Percentiles rank a stretch among this genome's conserved stretches.
Conservation (phyloP, 768 basidiomycete species). For the Coprinellus micaceus region DNA sequence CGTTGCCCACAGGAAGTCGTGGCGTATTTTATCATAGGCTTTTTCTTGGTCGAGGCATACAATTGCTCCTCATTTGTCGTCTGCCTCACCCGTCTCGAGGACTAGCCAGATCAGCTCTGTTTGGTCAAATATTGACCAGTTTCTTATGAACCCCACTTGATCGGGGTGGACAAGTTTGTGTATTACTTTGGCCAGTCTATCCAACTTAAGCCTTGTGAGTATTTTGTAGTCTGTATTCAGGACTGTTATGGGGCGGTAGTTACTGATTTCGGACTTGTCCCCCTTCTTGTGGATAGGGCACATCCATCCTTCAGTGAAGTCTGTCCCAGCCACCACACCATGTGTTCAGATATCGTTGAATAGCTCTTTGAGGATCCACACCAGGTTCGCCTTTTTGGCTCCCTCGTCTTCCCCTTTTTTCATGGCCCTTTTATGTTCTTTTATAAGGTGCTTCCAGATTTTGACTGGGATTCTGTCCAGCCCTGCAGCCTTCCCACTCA, state of each 20-base stretch:
- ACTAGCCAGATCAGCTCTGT: constrained; percentile 25
- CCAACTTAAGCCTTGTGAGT: constrained; percentile 21
- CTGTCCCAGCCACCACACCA: constrained; percentile 12
- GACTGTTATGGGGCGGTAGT: constrained; percentile 33
- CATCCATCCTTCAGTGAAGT: constrained; percentile 33
- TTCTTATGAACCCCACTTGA: constrained; percentile 35
- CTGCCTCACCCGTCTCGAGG: constrained; percentile 17
- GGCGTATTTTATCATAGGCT: constrained; percentile 38
- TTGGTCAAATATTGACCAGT: constrained; percentile 27
- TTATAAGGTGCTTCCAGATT: constrained; percentile 18
- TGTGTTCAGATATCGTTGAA: constrained; percentile 27
- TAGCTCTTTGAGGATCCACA: constrained; percentile 6
- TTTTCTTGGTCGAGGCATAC: constrained; percentile 32
- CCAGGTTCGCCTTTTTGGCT: constrained; percentile 8
- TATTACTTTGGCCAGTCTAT: constrained; percentile 13
- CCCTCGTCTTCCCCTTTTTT: not conserved
- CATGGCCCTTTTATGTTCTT: not conserved
- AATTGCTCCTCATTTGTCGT: constrained; percentile 22
- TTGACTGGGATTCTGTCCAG: constrained; percentile 24
- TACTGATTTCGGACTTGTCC: constrained; percentile 24
- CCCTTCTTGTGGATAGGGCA: constrained; percentile 43
- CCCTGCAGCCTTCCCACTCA: constrained; percentile 16
- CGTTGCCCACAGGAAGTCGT: constrained; percentile 29
- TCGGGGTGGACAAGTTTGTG: constrained; percentile 22
- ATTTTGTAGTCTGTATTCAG: constrained; percentile 33